These are phyloP conservation scores for Arachis stenosperma DNA, from an alignment of 306 rosid species.

Conservation along the genomic window DNA sequence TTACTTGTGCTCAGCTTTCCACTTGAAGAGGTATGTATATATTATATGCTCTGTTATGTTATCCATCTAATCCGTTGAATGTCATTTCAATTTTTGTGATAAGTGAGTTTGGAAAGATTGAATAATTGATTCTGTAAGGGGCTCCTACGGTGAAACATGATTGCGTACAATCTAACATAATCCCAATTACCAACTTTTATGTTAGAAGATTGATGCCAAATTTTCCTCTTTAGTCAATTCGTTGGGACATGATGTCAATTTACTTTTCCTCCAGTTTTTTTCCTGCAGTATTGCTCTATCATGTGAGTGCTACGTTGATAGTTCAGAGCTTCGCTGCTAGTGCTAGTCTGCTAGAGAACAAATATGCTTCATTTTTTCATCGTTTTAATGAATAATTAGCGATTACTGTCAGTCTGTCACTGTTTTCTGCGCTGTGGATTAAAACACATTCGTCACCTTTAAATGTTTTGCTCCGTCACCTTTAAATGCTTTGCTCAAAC, in stretches of 20 bases:
- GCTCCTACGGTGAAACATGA: too few relatives aligned
- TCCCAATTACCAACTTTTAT: too few relatives aligned
- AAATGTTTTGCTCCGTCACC: neutral
- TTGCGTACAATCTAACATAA: too few relatives aligned
- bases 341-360: neutral
- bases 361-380: neutral
- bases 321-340: neutral
- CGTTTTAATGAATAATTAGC: neutral
- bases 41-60: neutral
- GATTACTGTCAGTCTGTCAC: neutral
- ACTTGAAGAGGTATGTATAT: slow-evolving; percentile 53
- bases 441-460: neutral
- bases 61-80: too few relatives aligned
- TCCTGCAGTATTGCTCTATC: neutral
- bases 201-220: too few relatives aligned
- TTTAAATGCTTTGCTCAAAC: neutral
- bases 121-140: too few relatives aligned
- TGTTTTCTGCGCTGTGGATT: neutral
- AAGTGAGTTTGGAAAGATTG: neutral
- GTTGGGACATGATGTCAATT: neutral
- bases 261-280: neutral
- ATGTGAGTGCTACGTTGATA: slow-evolving; percentile 2
- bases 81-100: neutral
- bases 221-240: too few relatives aligned
- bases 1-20: slow-evolving; percentile 62